Conservation (phyloP, 169 alveolate genomes). For the Plasmodium coatneyi region DNA sequence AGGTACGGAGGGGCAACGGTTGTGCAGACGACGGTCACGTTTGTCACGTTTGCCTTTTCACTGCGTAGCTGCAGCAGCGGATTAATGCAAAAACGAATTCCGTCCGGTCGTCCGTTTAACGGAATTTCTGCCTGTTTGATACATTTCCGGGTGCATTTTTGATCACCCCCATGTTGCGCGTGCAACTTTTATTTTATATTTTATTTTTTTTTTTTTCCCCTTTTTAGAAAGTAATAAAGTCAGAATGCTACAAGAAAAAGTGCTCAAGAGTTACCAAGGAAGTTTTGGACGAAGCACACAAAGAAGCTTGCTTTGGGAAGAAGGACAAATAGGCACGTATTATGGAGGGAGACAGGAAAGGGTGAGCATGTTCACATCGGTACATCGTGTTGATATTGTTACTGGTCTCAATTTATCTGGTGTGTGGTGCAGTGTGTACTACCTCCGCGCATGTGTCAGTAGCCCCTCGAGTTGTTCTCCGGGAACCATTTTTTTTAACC, state of each 20-base stretch:
- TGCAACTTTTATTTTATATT: not conserved
- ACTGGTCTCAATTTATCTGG: not conserved
- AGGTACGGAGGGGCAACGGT: slow-evolving; percentile 40
- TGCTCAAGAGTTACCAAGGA: slow-evolving; percentile 70
- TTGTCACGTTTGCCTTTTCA: not conserved
- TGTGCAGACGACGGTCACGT: no score
- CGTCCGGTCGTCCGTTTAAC: not conserved
- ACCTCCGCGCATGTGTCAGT: not conserved
- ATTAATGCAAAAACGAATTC: not conserved
- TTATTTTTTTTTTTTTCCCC: not conserved
- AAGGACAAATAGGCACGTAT: not conserved
- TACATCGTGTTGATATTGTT: not conserved
- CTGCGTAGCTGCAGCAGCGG: not conserved
- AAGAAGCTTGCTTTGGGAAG: slow-evolving; percentile 65
- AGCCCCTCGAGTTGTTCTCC: not conserved
- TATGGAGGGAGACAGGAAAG: not conserved
- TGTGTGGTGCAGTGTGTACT: not conserved
- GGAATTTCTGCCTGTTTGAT: not conserved
- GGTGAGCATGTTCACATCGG: not conserved
- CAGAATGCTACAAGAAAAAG: slow-evolving; percentile 63
- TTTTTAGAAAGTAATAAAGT: slow-evolving; percentile 59
- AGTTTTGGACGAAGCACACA: slow-evolving; percentile 70
- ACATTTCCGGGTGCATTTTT: not conserved
- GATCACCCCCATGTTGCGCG: not conserved
- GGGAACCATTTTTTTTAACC: not conserved